Conservation (phyloP, 306 rosid species). For the Nissolia schottii region DNA sequence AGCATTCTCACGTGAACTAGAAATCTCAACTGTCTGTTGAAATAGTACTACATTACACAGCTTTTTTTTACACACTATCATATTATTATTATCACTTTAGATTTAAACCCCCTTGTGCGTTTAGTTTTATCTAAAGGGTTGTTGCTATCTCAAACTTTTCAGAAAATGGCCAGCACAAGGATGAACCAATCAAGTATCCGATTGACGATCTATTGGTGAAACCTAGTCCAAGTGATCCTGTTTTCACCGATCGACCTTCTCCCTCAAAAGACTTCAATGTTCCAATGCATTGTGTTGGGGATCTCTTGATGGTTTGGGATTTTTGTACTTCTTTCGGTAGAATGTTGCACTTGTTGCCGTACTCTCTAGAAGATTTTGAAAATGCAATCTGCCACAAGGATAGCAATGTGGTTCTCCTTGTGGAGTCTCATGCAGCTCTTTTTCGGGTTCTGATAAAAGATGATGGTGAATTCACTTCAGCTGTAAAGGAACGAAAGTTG, state of each 20-base stretch:
- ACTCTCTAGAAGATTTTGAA: conserved; percentile 86
- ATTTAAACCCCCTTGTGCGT: not conserved
- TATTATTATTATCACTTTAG: not conserved
- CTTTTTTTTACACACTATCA: not conserved
- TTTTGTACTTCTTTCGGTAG: conserved; percentile 70
- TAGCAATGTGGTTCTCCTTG: conserved; percentile 66
- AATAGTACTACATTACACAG: not conserved
- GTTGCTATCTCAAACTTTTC: conserved; percentile 22
- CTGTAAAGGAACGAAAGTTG: conserved; percentile 49
- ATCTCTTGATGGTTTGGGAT: conserved; percentile 94
- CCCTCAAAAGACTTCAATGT: conserved; percentile 68
- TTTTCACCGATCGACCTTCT: conserved; percentile 64
- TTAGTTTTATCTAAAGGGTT: conserved; percentile 17
- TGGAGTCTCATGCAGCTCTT: conserved; percentile 84
- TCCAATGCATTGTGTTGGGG: conserved; percentile 70
- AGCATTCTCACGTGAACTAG: not conserved
- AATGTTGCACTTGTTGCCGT: conserved; percentile 67
- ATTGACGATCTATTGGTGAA: conserved; percentile 86
- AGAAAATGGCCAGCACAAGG: conserved; percentile 45
- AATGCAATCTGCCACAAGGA: conserved; percentile 78
- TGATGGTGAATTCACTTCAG: conserved; percentile 41
- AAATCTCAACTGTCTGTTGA: not conserved
- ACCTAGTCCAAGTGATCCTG: conserved; percentile 75
- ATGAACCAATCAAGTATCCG: conserved; percentile 72
- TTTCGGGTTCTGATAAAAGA: conserved; percentile 74